Percentiles rank a stretch among this genome's conserved stretches.
Conservation (phyloP, 345 rosid genomes). For the Citrus medica region DNA sequence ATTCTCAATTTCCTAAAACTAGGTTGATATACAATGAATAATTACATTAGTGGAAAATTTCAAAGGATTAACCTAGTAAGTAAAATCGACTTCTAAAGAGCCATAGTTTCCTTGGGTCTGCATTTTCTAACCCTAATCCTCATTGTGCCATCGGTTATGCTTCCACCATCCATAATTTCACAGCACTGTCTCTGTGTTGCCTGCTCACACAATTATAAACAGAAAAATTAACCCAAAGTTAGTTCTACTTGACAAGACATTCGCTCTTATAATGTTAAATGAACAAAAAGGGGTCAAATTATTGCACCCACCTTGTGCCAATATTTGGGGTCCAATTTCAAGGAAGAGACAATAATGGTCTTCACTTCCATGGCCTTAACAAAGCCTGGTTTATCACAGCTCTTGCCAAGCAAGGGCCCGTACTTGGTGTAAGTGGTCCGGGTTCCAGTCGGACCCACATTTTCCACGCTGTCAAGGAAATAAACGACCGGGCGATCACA, state of each 20-base stretch:
- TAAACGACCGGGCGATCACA: slow-evolving; percentile 53
- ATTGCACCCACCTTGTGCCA: slow-evolving; percentile 55
- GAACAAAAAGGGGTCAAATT: neutral
- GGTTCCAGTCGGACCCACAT: slow-evolving; percentile 45
- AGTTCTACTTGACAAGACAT: neutral
- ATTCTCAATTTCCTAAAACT: neutral
- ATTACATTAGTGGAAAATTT: neutral
- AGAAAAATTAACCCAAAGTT: neutral
- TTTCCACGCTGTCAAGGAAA: slow-evolving; percentile 48
- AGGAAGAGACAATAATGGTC: slow-evolving; percentile 45
- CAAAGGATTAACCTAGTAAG: neutral
- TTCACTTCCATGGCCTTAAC: slow-evolving; percentile 32
- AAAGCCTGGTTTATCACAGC: slow-evolving; percentile 34
- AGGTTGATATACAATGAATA: neutral
- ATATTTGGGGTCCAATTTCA: slow-evolving; percentile 55
- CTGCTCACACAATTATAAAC: slow-evolving; percentile 18
- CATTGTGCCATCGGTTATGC: slow-evolving; percentile 28
- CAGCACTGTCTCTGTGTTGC: slow-evolving; percentile 64
- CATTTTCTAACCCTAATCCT: slow-evolving; percentile 66
- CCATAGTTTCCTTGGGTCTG: slow-evolving; percentile 41
- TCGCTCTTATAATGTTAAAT: neutral
- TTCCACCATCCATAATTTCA: slow-evolving; percentile 42
- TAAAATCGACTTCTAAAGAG: slow-evolving; percentile 10
- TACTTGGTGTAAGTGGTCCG: slow-evolving; percentile 41
- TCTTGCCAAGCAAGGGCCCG: slow-evolving; percentile 20